Conservation (phyloP, 73 alveolate genomes). For the Paramecium sonneborni region DNA sequence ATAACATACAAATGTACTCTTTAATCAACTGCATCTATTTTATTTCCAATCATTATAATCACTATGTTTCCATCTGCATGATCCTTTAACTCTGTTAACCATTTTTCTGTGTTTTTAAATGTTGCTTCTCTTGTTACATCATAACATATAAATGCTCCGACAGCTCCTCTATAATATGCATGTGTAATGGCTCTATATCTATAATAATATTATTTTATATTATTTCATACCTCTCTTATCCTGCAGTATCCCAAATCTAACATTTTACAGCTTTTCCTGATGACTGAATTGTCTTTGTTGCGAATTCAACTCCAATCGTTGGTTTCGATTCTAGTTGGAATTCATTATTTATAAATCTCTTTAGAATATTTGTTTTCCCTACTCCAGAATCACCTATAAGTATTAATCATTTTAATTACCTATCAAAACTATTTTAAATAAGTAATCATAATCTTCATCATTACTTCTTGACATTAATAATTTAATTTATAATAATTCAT, state of each 20-base stretch:
- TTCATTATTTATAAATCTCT: slow-evolving; percentile 80
- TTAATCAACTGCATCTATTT: slow-evolving; percentile 66
- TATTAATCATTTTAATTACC: slow-evolving; percentile 3
- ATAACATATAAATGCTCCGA: slow-evolving; percentile 83
- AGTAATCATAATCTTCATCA: slow-evolving; percentile 68
- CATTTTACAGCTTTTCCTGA: slow-evolving; percentile 81
- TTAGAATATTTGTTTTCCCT: slow-evolving; percentile 81
- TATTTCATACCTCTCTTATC: slow-evolving; percentile 72
- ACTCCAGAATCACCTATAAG: slow-evolving; percentile 87
- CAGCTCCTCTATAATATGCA: slow-evolving; percentile 85
- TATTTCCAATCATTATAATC: slow-evolving; percentile 68
- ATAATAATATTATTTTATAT: neutral
- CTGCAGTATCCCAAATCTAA: slow-evolving; percentile 91
- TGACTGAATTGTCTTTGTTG: slow-evolving; percentile 75
- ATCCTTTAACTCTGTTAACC: slow-evolving; percentile 80
- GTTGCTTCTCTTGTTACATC: slow-evolving; percentile 70
- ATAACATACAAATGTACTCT: neutral
- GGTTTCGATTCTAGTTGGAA: slow-evolving; percentile 76
- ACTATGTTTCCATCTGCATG: slow-evolving; percentile 72
- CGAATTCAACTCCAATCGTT: slow-evolving; percentile 94
- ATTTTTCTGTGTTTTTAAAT: slow-evolving; percentile 74
- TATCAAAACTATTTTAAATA: slow-evolving; percentile 65
- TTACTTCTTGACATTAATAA: slow-evolving; percentile 57
- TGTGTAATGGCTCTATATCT: slow-evolving; percentile 82
- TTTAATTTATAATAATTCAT: neutral